phyloP scores from a whole-genome alignment of 2,329 filamentous ascomycete species.

The Calonectria naviculata region DNA sequence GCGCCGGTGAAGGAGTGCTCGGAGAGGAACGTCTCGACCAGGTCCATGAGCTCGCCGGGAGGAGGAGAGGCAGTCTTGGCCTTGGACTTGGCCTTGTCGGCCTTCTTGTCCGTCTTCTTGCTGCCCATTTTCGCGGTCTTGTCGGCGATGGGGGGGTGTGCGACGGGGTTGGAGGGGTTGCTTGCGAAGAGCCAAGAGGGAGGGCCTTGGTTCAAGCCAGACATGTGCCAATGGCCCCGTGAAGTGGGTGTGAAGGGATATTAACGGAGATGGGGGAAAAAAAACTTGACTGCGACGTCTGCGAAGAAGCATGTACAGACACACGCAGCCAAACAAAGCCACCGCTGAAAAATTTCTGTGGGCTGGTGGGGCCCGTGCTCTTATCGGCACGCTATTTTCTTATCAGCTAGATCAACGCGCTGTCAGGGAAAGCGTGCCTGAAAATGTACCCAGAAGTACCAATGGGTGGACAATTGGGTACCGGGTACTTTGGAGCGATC shows the following conservation, averaged over 20 bases:
- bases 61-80: conserved; percentile 44
- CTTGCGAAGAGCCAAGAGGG: conserved; percentile 58
- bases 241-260: background rate
- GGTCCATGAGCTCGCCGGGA: conserved; percentile 71
- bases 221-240: conserved; percentile 44
- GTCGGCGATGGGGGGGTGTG: conserved; percentile 26
- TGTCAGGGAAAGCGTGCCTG: background rate
- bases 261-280: conserved; percentile 7
- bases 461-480: background rate
- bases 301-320: conserved; percentile 4
- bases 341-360: conserved; percentile 41
- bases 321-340: conserved; percentile 11
- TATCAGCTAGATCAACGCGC: conserved; percentile 22
- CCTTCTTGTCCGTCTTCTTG: conserved; percentile 42
- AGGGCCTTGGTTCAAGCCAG: conserved; percentile 42
- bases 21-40: conserved; percentile 74
- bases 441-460: background rate
- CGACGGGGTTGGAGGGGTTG: conserved; percentile 43
- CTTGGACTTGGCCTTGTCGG: conserved; percentile 36
- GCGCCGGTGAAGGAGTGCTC: conserved; percentile 73
- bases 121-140: conserved; percentile 46
- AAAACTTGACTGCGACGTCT: conserved; percentile 22
- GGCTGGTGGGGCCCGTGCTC: conserved; percentile 34
- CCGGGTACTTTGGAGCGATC: background rate
- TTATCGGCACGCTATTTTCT: conserved; percentile 28